Conservation (phyloP, 2,329 filamentous ascomycete species). For the Aureobasidium sp. region DNA sequence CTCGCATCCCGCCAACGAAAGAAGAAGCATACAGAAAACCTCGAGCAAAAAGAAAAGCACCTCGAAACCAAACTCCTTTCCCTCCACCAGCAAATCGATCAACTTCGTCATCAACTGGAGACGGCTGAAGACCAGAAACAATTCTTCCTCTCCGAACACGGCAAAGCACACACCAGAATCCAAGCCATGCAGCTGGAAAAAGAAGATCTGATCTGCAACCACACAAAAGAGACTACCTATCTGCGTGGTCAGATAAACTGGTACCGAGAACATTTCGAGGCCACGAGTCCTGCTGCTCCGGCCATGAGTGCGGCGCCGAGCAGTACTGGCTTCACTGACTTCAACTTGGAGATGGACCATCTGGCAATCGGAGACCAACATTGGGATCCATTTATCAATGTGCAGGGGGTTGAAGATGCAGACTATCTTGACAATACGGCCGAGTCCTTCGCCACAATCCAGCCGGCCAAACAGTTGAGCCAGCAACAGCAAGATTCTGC, state of each 20-base stretch:
- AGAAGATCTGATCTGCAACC: slow-evolving; percentile 77
- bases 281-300: slow-evolving; percentile 32
- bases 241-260: slow-evolving; percentile 87
- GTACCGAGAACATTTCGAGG: slow-evolving; percentile 62
- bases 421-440: slow-evolving; percentile 12
- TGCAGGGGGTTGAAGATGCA: slow-evolving; percentile 41
- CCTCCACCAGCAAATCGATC: slow-evolving; percentile 67
- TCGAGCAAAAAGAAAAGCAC: slow-evolving; percentile 94
- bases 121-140: slow-evolving; percentile 24
- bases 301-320: slow-evolving; percentile 42
- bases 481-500: background rate
- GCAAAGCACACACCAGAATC: slow-evolving; percentile 65
- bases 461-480: background rate
- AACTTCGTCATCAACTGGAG: slow-evolving; percentile 49
- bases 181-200: slow-evolving; percentile 75
- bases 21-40: slow-evolving; percentile 93
- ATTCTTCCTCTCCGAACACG: slow-evolving; percentile 57
- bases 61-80: slow-evolving; percentile 67
- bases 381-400: slow-evolving; percentile 77
- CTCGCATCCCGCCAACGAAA: slow-evolving; percentile 95
- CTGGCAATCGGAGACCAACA: slow-evolving; percentile 65
- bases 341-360: slow-evolving; percentile 74
- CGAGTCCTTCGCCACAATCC: slow-evolving; percentile 25
- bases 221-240: slow-evolving; percentile 84
- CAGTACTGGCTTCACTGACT: slow-evolving; percentile 56